Evolutionary conservation across 108 stramenopile species (phyloP).

Genomic region (Nannochloropsis gaditana): DNA sequence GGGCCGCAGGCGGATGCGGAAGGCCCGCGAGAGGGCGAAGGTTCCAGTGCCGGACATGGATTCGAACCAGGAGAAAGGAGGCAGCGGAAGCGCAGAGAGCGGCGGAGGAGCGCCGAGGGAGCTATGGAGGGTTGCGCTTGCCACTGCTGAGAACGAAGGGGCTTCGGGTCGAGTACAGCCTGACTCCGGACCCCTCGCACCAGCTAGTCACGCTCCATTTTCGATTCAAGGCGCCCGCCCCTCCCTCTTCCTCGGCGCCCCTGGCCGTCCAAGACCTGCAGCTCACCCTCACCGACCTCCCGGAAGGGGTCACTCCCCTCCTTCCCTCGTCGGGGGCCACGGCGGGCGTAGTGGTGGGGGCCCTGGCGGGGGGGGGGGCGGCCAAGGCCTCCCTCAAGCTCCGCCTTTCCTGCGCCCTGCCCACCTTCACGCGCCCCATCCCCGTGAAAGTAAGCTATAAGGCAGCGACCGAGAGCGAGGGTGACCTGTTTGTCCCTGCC

Average conservation of each 20-base stretch:
- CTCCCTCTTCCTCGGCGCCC: background rate
- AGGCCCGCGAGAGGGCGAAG: background rate
- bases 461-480: background rate
- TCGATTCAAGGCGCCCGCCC: background rate
- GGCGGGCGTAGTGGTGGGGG: background rate
- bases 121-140: background rate
- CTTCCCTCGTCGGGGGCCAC: background rate
- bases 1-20: conserved; percentile 2
- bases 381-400: conserved; percentile 7
- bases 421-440: background rate
- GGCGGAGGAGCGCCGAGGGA: conserved; percentile 22
- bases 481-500: background rate
- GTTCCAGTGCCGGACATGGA: background rate
- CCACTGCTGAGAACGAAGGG: background rate
- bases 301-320: background rate
- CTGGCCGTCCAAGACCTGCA: background rate
- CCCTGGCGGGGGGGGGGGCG: background rate
- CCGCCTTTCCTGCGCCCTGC: background rate
- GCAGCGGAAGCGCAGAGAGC: conserved; percentile 4
- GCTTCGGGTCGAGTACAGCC: background rate
- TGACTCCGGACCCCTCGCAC: background rate
- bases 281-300: background rate
- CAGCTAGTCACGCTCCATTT: background rate
- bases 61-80: background rate
- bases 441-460: background rate